A percentile compares a stretch with the other conserved stretches of the same genome.
phyloP scores from a whole-genome alignment of 352 stramenopile genomes.

The Phytophthora litchii region DNA sequence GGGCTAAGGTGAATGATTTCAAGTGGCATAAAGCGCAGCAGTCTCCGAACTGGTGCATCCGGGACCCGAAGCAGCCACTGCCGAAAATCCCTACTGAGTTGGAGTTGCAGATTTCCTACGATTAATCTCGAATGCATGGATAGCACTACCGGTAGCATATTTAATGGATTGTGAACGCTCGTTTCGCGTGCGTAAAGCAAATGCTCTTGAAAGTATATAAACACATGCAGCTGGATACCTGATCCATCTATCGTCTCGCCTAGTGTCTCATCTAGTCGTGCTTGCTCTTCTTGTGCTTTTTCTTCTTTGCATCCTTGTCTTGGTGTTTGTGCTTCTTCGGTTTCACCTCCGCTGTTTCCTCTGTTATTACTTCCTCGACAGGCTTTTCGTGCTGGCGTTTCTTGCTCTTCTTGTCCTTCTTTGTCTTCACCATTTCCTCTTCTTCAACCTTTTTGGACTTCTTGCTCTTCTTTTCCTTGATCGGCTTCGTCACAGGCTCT shows the following conservation, averaged over 20 bases:
- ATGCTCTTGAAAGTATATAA: conserved; percentile 36
- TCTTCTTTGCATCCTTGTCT: conserved; percentile 46
- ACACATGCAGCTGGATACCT: conserved; percentile 34
- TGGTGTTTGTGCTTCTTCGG: conserved; percentile 42
- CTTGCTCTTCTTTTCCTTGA: conserved; percentile 37
- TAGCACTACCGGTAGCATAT: conserved; percentile 16
- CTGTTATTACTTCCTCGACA: conserved; percentile 33
- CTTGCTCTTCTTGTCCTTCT: conserved; percentile 44
- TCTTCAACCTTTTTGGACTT: conserved; percentile 26
- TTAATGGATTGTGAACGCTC: conserved; percentile 15
- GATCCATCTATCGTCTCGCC: conserved; percentile 29
- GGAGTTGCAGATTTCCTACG: conserved; percentile 43
- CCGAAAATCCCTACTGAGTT: conserved; percentile 44
- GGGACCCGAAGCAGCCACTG: conserved; percentile 54
- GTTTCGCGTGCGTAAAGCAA: conserved; percentile 3
- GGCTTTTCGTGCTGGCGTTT: conserved; percentile 36
- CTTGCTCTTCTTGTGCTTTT: conserved; percentile 58
- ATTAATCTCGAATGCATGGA: conserved; percentile 8
- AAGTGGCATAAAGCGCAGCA: conserved; percentile 90
- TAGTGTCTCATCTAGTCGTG: conserved; percentile 50
- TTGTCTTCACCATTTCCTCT: conserved; percentile 16
- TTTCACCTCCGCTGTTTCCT: conserved; percentile 26
- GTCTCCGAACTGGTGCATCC: conserved; percentile 86
- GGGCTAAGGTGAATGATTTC: conserved; percentile 92
- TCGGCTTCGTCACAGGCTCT: conserved; percentile 11